These are phyloP conservation scores for Fusarium verrucosum DNA, from an alignment of 2,329 filamentous ascomycete genomes.

Conservation along the genomic window DNA sequence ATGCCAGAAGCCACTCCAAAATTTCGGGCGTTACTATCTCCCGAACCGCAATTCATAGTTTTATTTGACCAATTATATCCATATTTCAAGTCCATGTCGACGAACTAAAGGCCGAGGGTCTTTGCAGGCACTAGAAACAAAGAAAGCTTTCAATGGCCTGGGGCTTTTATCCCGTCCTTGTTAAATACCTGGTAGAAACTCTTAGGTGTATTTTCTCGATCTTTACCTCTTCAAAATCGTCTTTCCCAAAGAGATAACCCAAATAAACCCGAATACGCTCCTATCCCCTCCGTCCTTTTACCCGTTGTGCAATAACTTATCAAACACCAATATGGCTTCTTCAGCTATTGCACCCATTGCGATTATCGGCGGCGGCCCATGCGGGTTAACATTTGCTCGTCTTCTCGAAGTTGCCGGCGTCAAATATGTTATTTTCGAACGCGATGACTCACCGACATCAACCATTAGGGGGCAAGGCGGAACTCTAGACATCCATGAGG, in stretches of 20 bases:
- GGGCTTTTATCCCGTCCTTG: too few species aligned
- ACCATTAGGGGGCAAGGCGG: neutral
- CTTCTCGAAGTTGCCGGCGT: neutral
- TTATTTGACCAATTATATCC: rapidly evolving
- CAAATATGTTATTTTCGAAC: neutral
- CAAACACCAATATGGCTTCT: neutral
- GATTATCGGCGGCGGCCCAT: conserved; percentile 2
- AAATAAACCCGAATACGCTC: too few species aligned
- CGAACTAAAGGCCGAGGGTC: neutral
- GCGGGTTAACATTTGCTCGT: neutral
- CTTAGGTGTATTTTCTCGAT: neutral
- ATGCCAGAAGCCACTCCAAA: too few species aligned
- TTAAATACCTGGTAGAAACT: too few species aligned
- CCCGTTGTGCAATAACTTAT: rapidly evolving
- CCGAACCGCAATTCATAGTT: rapidly evolving
- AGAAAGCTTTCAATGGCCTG: too few species aligned
- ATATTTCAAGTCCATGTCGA: rapidly evolving
- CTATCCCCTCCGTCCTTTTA: neutral
- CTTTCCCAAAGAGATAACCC: too few species aligned
- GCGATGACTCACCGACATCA: neutral
- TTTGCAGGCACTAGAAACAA: too few species aligned
- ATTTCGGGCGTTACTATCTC: rapidly evolving
- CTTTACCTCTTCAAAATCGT: neutral
- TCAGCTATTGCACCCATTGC: neutral
- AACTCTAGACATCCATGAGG: neutral